Evolutionary conservation across 345 rosid species (phyloP).

Genomic region (Aurinia saxatilis): DNA sequence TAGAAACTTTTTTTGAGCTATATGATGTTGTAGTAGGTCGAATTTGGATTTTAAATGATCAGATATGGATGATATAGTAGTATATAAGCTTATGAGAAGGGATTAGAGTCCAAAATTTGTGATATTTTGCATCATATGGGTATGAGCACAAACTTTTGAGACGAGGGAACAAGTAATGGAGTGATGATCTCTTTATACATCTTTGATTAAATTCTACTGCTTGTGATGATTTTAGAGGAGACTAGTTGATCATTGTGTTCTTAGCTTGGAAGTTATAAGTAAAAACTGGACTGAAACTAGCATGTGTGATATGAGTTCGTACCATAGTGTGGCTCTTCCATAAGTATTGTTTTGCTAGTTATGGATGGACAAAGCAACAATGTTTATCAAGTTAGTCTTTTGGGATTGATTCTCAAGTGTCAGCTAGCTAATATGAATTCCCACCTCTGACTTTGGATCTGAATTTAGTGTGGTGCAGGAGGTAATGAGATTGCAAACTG

Average conservation of each 20-base stretch:
- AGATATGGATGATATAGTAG: too few species aligned
- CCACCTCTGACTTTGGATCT: slow-evolving; percentile 21
- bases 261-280: background rate
- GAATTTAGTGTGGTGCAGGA: slow-evolving; percentile 82
- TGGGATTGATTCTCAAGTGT: background rate
- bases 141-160: background rate
- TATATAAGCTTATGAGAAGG: background rate
- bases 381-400: background rate
- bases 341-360: background rate
- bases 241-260: background rate
- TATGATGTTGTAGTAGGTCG: background rate
- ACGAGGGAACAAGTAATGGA: background rate
- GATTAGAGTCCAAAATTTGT: background rate
- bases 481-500: slow-evolving; percentile 67
- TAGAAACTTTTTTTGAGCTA: background rate
- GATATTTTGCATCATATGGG: background rate
- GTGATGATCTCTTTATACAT: background rate
- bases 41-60: too few species aligned
- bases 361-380: background rate
- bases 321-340: background rate
- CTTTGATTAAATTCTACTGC: background rate
- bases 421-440: background rate
- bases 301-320: background rate
- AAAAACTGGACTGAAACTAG: background rate
- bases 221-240: background rate